phyloP scores from a whole-genome alignment of 768 basidiomycete species.

The Galerina sulciceps region DNA sequence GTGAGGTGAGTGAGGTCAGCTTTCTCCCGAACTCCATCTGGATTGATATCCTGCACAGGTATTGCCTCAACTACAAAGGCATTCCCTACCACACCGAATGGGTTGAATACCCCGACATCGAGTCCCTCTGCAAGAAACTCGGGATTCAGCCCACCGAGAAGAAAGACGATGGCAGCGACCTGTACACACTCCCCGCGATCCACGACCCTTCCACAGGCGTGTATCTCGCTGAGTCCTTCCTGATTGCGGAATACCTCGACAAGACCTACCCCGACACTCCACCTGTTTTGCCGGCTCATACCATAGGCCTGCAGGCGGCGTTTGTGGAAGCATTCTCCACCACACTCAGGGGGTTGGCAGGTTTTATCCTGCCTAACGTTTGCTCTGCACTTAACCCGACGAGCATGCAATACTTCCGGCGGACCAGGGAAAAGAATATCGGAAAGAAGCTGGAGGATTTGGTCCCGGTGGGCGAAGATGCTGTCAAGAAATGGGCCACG shows the following conservation, averaged over 20 bases:
- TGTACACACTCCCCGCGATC: constrained; percentile 54
- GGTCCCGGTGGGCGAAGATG: constrained; percentile 23
- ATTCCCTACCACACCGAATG: constrained; percentile 49
- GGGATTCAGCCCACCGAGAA: constrained; percentile 38
- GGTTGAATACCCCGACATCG: constrained; percentile 56
- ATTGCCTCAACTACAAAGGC: constrained; percentile 37
- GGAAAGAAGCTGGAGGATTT: constrained; percentile 26
- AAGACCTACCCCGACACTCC: constrained; percentile 49
- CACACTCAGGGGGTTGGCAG: not conserved
- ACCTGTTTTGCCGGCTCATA: constrained; percentile 32
- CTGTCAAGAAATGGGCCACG: constrained; percentile 23
- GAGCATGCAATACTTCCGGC: constrained; percentile 20
- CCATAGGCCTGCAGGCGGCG: constrained; percentile 14
- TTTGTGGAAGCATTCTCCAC: constrained; percentile 9
- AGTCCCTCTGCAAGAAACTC: constrained; percentile 32
- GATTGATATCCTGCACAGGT: constrained; percentile 16
- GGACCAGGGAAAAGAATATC: constrained; percentile 21
- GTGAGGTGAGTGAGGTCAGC: constrained; percentile 25
- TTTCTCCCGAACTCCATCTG: not conserved
- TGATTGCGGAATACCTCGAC: constrained; percentile 56
- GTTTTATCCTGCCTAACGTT: constrained; percentile 13
- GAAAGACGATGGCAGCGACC: constrained; percentile 31
- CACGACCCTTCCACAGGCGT: constrained; percentile 45
- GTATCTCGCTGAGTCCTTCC: constrained; percentile 44
- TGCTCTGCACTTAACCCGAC: constrained; percentile 11